A percentile compares a stretch with the other conserved stretches of the same genome.
These are phyloP conservation scores for Nicotiana knightiana DNA, from an alignment of 257 asterid genomes.

Conservation along the genomic window DNA sequence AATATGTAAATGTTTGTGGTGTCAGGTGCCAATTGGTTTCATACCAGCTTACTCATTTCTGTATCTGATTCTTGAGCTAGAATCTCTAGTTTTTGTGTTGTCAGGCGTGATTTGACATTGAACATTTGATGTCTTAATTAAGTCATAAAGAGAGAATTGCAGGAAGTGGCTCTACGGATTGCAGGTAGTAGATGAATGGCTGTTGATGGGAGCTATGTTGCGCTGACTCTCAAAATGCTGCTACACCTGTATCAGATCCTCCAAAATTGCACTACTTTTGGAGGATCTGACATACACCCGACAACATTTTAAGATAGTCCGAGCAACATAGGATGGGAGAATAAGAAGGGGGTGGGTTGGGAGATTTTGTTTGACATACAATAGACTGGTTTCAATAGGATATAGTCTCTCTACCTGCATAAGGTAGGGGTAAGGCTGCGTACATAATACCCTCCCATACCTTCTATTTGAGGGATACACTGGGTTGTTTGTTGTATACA, in stretches of 20 bases:
- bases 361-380: neutral
- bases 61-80: neutral
- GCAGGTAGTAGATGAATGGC: constrained; percentile 3
- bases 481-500: neutral
- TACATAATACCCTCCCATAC: too few species aligned
- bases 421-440: too few species aligned
- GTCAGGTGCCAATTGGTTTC: neutral
- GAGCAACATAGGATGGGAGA: neutral
- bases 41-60: neutral
- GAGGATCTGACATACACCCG: too few species aligned
- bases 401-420: too few species aligned
- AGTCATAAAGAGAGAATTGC: neutral
- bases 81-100: neutral
- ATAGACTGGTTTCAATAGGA: too few species aligned
- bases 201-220: neutral
- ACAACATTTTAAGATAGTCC: too few species aligned
- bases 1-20: neutral
- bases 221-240: too few species aligned
- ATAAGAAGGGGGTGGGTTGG: neutral
- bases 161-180: constrained; percentile 3
- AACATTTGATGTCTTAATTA: neutral
- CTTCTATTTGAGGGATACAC: too few species aligned
- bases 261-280: too few species aligned
- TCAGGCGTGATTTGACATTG: neutral
- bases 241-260: too few species aligned